phyloP scores from a whole-genome alignment of 192 early-diverging fungal species.

The Linnemannia schmuckeri region DNA sequence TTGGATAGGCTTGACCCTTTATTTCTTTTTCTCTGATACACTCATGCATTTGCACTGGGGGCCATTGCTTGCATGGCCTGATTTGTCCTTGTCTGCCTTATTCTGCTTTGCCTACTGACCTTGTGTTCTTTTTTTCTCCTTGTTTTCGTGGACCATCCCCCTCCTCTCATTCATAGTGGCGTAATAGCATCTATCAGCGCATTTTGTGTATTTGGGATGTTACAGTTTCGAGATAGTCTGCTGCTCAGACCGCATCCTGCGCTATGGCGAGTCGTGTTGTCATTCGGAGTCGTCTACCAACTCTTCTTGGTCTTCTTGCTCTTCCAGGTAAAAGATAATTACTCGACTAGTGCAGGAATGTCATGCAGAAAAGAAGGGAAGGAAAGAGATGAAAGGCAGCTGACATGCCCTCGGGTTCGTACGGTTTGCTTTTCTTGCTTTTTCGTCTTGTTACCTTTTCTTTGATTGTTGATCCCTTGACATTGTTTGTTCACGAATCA shows the following conservation, averaged over 20 bases:
- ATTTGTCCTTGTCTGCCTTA: not conserved
- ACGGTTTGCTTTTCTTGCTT: not conserved
- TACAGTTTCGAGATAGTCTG: constrained; percentile 95
- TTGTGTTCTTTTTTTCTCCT: not conserved
- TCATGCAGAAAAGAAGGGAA: not conserved
- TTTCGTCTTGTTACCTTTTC: not conserved
- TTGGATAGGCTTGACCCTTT: not conserved
- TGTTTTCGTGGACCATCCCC: not conserved
- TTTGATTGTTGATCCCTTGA: not conserved
- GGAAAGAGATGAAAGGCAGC: not conserved
- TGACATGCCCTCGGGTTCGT: not conserved
- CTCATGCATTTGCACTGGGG: not conserved
- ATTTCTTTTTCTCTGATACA: not conserved
- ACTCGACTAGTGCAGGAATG: not conserved
- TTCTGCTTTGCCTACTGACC: not conserved
- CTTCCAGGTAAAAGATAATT: constrained; percentile 77
- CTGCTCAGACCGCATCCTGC: constrained; percentile 95
- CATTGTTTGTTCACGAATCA: not conserved
- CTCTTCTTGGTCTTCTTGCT: constrained; percentile 90
- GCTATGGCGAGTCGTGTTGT: constrained; percentile 91
- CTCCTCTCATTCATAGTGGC: constrained; percentile 49
- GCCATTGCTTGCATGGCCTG: not conserved
- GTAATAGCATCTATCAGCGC: constrained; percentile 59
- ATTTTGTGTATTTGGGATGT: constrained; percentile 88
- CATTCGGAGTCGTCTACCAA: constrained; percentile 88